phyloP scores from a whole-genome alignment of 129 eudicot species.

The Silybum marianum region DNA sequence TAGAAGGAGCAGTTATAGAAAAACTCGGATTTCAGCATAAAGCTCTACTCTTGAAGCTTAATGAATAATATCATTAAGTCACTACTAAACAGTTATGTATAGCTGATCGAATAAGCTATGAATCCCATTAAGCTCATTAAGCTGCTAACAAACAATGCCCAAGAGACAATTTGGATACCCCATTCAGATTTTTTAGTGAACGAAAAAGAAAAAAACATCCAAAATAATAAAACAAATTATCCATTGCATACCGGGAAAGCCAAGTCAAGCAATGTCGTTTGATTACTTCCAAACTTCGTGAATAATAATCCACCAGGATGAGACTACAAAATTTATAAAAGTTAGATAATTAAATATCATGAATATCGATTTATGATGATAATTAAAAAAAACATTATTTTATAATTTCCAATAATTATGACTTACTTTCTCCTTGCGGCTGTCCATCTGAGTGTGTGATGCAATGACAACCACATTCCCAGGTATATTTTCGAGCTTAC shows the following conservation, averaged over 20 bases:
- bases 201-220: too few relatives aligned
- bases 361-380: background rate
- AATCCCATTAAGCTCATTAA: too few relatives aligned
- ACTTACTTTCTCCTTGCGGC: conserved; percentile 86
- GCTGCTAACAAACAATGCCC: too few relatives aligned
- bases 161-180: too few relatives aligned
- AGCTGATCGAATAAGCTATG: too few relatives aligned
- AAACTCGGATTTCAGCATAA: too few relatives aligned
- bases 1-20: too few relatives aligned
- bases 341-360: background rate
- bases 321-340: conserved; percentile 48
- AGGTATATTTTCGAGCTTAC: conserved; percentile 74
- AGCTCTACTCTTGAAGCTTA: too few relatives aligned
- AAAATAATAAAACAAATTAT: background rate
- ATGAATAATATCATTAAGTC: too few relatives aligned
- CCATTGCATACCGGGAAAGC: conserved; percentile 72
- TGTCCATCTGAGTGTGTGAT: conserved; percentile 80
- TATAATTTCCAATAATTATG: background rate
- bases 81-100: too few relatives aligned
- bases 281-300: conserved; percentile 86
- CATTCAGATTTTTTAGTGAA: too few relatives aligned
- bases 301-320: conserved; percentile 88
- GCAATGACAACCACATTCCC: conserved; percentile 76
- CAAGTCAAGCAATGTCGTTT: conserved; percentile 74
- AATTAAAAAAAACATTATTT: background rate